Evolutionary conservation across 306 rosid genomes (phyloP), one percentile per base, ranked within the genome.

Genomic region (Crataegus laevigata): DNA sequence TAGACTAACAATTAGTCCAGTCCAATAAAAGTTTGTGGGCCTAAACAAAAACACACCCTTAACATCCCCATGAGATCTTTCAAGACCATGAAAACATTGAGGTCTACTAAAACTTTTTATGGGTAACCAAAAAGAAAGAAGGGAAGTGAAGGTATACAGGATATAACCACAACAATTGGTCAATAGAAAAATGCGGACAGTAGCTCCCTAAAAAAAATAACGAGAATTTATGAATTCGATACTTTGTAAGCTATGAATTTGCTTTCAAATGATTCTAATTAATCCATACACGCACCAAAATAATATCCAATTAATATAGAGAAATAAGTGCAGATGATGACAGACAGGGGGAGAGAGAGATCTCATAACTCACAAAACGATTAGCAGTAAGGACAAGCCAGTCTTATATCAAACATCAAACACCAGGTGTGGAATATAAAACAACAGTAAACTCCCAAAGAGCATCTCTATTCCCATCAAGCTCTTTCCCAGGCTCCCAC

Each of bases 401-500:
- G 45, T 8, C 5, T 42, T 12, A 12, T 22, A 72, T 88, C 79
- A 88, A 66, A 85, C 78, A 2, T 79, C 38, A 50, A 84, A 47
- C 77, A 82, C 64, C 21, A 72, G 78, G 1, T 80, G 76, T 11
- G 75, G 74, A 24, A 75, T 42, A 47, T 90, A 89, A 77, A 86
- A 57, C 60, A 84, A 52, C 19, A 88, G 62, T 11, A 85, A 59
- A 70, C 83, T 82, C 68, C 78, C 83, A 80, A 73, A 63, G 3
- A 79, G 60, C 75, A 81, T 66, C 66, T 79, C 83, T 22, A 61
- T 40, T 81, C 79, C 77, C 42, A 52, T 0, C 83, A 72, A 71
- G 59, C 40, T 74, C 80, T 69, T 87, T 59, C 88, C 84, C 82
- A 43, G 32, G n/a, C 58, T 84, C 25, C 86, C 87, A 3, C 85